Conservation (phyloP, 306 rosid genomes). For the Lagenaria siceraria region DNA sequence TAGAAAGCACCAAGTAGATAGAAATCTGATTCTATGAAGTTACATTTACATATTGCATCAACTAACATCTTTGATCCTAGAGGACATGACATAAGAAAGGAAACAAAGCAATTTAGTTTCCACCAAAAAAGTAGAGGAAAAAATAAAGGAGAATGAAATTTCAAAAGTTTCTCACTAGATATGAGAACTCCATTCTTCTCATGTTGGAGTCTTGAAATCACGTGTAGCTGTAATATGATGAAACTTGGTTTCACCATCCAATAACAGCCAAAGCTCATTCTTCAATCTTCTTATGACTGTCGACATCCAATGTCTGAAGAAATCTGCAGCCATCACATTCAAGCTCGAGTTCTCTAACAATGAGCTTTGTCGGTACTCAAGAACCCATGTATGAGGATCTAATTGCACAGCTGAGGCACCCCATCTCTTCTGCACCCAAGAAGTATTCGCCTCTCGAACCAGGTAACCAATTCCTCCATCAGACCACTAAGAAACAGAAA, state of each 20-base stretch:
- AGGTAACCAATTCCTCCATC: slow-evolving; percentile 42
- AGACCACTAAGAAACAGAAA: slow-evolving; percentile 47
- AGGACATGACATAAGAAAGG: not conserved
- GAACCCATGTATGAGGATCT: slow-evolving; percentile 72
- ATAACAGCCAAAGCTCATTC: slow-evolving; percentile 32
- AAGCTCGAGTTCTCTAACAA: slow-evolving; percentile 29
- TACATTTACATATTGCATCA: slow-evolving; percentile 3
- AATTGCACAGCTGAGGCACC: slow-evolving; percentile 66
- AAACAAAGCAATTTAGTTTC: not conserved
- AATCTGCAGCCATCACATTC: slow-evolving; percentile 25
- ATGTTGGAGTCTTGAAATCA: slow-evolving; percentile 37
- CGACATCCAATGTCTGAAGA: slow-evolving; percentile 27
- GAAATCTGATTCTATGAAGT: not conserved
- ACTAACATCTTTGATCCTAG: not conserved
- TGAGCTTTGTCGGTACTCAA: slow-evolving; percentile 55
- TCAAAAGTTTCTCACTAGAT: slow-evolving; percentile 47
- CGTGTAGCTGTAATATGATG: slow-evolving; percentile 7
- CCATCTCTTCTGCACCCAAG: slow-evolving; percentile 67
- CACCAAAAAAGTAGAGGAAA: not conserved
- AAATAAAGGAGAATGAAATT: not conserved
- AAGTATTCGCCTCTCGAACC: slow-evolving; percentile 45
- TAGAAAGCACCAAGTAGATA: not conserved
- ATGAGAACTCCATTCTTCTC: slow-evolving; percentile 40
- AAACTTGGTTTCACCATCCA: slow-evolving; percentile 19
- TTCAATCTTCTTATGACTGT: slow-evolving; percentile 29